Evolutionary conservation across 225 moss, liverwort and hornwort genomes (phyloP).

Genomic region (Sphagnum tenellum): DNA sequence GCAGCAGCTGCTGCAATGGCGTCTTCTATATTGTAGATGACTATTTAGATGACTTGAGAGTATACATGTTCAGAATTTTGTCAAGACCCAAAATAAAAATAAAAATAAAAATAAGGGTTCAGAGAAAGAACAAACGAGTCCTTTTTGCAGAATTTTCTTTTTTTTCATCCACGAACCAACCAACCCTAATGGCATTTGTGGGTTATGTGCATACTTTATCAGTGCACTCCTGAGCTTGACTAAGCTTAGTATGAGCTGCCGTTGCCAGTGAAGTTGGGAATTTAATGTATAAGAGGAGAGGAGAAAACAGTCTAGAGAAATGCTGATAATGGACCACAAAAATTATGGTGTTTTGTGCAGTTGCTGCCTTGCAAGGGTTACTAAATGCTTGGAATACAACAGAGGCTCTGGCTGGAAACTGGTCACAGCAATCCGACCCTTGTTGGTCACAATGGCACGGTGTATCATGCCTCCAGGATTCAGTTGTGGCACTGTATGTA

Average conservation of each 20-base stretch:
- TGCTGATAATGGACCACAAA: not conserved
- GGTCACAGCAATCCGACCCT: constrained; percentile 40
- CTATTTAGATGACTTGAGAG: no score
- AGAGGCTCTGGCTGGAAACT: constrained; percentile 18
- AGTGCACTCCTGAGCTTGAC: not conserved
- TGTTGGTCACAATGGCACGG: constrained; percentile 40
- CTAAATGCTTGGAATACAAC: constrained; percentile 24
- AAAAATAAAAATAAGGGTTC: no score
- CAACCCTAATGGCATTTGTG: no score
- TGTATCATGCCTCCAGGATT: constrained; percentile 36
- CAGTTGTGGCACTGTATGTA: constrained; percentile 36
- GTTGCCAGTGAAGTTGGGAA: not conserved
- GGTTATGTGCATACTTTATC: not conserved
- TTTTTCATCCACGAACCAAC: no score
- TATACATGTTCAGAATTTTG: no score
- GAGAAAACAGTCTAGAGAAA: no score
- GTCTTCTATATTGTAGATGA: no score
- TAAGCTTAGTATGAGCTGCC: not conserved
- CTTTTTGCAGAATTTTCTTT: no score
- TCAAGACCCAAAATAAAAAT: no score
- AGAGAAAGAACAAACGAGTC: no score
- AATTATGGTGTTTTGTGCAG: constrained; percentile 12
- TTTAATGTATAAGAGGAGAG: no score
- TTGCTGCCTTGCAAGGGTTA: constrained; percentile 28
- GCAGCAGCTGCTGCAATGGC: not conserved